Base-by-base conservation (phyloP, 2,329 filamentous ascomycete species). In the Decorospora gaudefroyi region DNA sequence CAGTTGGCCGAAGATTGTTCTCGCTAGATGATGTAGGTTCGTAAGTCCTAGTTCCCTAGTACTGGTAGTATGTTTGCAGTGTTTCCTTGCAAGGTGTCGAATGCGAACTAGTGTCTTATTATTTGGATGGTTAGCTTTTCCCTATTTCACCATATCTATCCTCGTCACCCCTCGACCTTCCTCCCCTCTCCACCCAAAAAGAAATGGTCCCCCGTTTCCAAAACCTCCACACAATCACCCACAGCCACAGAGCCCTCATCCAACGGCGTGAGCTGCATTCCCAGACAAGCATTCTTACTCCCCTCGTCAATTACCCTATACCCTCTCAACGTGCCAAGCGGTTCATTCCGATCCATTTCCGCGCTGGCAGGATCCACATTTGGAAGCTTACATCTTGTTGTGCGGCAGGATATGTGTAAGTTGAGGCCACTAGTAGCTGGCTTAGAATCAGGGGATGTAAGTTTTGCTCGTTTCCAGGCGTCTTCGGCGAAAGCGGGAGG, bases 381-480 rank as follows among this genome's bases (percentile, higher is more conserved):
- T 13, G 85, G 85, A 55, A 90, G 67, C 56, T 83, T 86, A 71
- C 86, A 89, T 41, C 86, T 78, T 0, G 84, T 81, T 1, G 85
- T 87, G 19, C 85, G 80, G 57, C 84, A 85, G 0, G 82, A 75
- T 8, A 81, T 71, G 47, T 82, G 75, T 43, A 78, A 80, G 10
- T 74, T 73, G 2, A 50, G 26, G 0, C 74, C 74, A 6, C 10
- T 76, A 15, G 73, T 71, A 3, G 47, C 37, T 8, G 38, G 49
- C 10, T 26, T 19, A 13, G 44, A 32, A 32, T 33, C 10, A 11
- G 39, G 44, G 11, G 43, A 32, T 3, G 31, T 30, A 17, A 59
- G 49, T 4, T 36, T 46, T 25, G 88, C 76, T 18, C 72, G 74
- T 49, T 81, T 84, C 87, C 87, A 90, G 6, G 73, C 74, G 39